Evolutionary conservation across 108 stramenopile genomes (phyloP), one percentile per base, ranked within the genome.

Genomic region (Conticribra guillardii): DNA sequence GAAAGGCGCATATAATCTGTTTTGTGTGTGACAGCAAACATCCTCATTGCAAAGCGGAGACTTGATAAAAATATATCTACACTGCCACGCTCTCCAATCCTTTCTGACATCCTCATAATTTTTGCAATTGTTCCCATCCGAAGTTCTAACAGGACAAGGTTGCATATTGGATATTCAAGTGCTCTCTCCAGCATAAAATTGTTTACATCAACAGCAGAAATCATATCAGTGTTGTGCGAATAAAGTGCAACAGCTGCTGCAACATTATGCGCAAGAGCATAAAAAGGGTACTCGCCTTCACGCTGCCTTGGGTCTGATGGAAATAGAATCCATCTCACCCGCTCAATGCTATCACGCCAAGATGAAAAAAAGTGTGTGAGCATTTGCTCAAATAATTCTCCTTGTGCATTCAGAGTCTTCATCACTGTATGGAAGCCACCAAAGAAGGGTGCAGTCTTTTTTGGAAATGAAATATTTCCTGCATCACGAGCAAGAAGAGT

Each of bases 101-200:
- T 66, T 9, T 26, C 65, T 9, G 65, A 66, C 51, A 53, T 53
- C 3, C 51, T 23, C 28, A 66, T 11, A 1, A 66, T 19, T 19
- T 66, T 66, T 3, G 65, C 65, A 31, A 67, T 29, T 30, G 31
- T 37, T 22, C 31, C 65, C 7, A 41, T 32, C 4, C 65, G 52
- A 16, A 52, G 34, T 24, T 67, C 31, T 17, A 64, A 37, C 19
- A 67, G n/a, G 29, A 67, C 32, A 24, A 55, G 54, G 4, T 28
- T 32, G 2, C 50, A 32, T n/a, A 67, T 22, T 14, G 65, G 65
- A 26, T 55, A 67, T 37, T 67, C 37, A 27, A 54, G 23, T 18
- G 65, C 65, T 19, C 65, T 22, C 33, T 67, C 11, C 33, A 67
- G 28, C 65, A 67, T 67, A 32, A 44, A 67, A 34, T 67, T 32